Conservation (phyloP, 495 filamentous ascomycete genomes). For the Rhypophila decipiens region DNA sequence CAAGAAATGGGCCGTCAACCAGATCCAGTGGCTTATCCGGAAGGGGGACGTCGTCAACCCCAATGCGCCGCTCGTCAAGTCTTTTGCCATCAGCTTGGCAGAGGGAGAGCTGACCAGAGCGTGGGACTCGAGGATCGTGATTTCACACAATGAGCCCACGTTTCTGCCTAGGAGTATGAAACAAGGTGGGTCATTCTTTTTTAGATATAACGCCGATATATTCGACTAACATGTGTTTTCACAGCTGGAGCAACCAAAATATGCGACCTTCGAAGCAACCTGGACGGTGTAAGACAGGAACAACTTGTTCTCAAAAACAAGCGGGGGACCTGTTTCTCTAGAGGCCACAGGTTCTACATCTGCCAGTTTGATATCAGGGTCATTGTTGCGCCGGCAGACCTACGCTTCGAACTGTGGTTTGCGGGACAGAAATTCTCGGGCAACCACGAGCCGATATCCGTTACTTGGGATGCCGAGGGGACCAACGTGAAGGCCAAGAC, state of each 20-base stretch:
- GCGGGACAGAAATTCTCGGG: conserved; percentile 39
- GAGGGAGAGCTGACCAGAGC: conserved; percentile 28
- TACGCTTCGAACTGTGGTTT: conserved; percentile 51
- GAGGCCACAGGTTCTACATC: conserved; percentile 40
- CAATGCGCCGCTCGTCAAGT: conserved; percentile 31
- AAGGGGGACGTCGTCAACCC: conserved; percentile 39
- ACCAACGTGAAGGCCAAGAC: background rate
- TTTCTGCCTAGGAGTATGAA: conserved; percentile 38
- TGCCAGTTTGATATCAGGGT: conserved; percentile 46
- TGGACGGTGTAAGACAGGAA: conserved; percentile 25
- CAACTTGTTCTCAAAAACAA: conserved; percentile 30
- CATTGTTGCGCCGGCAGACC: conserved; percentile 48
- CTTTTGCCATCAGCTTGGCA: conserved; percentile 41
- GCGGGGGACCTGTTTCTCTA: conserved; percentile 25
- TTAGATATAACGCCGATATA: background rate
- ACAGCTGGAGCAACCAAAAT: conserved; percentile 38
- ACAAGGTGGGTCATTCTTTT: conserved; percentile 17
- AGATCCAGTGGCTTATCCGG: conserved; percentile 52
- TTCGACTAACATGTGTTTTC: background rate
- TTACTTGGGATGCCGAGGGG: conserved; percentile 40
- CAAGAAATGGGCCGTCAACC: conserved; percentile 39
- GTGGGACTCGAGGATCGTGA: conserved; percentile 44
- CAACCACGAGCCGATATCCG: conserved; percentile 44
- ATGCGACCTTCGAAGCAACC: conserved; percentile 28
- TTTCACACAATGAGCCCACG: conserved; percentile 35